These are phyloP conservation scores for Nicotiana undulata DNA, from an alignment of 257 asterid genomes.

Conservation along the genomic window DNA sequence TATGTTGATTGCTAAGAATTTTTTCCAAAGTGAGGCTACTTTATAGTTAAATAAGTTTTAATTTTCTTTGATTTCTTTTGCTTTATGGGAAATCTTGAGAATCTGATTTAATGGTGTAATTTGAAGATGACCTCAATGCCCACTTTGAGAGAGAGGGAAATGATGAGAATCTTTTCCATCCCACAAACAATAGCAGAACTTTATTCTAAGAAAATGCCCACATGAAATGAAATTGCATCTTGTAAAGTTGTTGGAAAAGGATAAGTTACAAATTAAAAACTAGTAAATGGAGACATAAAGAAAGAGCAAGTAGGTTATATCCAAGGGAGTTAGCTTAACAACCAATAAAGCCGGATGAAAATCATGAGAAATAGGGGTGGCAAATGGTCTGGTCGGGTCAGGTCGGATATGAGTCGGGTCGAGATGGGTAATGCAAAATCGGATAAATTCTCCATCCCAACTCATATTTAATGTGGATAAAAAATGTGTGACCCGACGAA, in stretches of 20 bases:
- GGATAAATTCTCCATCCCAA: too few species aligned
- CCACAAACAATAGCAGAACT: background rate
- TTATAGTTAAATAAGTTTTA: background rate
- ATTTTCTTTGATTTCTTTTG: background rate
- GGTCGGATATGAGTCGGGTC: too few species aligned
- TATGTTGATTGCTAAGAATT: background rate
- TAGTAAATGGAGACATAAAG: background rate
- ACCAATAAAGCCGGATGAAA: background rate
- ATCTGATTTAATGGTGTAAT: conserved; percentile 18
- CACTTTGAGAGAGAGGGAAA: conserved; percentile 12
- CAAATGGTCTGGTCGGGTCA: too few species aligned
- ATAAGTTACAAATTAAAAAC: background rate
- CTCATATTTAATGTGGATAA: too few species aligned
- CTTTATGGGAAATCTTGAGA: conserved; percentile 16
- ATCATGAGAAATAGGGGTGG: too few species aligned
- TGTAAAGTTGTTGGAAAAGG: background rate
- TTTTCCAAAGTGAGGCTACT: background rate
- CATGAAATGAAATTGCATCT: conserved; percentile 9
- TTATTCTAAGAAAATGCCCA: conserved; percentile 16
- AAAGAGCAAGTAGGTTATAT: background rate
- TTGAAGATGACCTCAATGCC: conserved; percentile 15
- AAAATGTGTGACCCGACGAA: too few species aligned
- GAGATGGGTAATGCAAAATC: too few species aligned
- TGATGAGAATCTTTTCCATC: background rate
- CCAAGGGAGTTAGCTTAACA: background rate